Evolutionary conservation across 176 grass and related monocot genomes (phyloP).

Genomic region (Avena eriantha): DNA sequence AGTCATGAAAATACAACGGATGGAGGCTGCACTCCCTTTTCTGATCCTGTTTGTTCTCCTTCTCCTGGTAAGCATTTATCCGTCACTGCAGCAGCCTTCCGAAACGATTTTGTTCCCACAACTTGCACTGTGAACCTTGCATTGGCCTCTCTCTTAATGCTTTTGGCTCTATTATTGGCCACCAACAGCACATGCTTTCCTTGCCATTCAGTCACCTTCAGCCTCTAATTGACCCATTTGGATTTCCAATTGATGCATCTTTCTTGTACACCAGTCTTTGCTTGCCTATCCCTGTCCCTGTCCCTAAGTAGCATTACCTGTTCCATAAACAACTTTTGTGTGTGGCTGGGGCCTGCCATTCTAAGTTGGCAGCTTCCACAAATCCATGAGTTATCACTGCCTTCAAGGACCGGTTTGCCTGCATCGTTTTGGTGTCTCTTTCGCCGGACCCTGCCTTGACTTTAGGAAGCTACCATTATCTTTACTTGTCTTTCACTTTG

Average conservation of each 20-base stretch:
- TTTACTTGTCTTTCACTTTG: constrained; percentile 49
- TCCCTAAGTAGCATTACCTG: constrained; percentile 47
- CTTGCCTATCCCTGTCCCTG: constrained; percentile 44
- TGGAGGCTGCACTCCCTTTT: constrained; percentile 48
- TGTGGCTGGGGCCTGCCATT: constrained; percentile 54
- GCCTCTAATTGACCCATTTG: constrained; percentile 45
- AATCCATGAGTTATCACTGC: constrained; percentile 40
- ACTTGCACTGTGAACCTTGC: constrained; percentile 46
- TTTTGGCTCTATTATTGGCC: constrained; percentile 61
- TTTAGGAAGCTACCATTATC: constrained; percentile 58
- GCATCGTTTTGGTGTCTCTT: constrained; percentile 47
- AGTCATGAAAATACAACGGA: constrained; percentile 43
- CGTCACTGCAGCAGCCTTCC: constrained; percentile 39
- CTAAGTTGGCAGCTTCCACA: constrained; percentile 52
- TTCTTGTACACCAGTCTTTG: constrained; percentile 60
- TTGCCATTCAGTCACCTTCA: constrained; percentile 48
- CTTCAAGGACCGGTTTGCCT: constrained; percentile 33
- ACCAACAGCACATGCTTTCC: constrained; percentile 62
- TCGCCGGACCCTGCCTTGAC: constrained; percentile 59
- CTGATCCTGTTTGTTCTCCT: constrained; percentile 31
- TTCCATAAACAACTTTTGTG: constrained; percentile 58
- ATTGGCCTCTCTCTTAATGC: constrained; percentile 27
- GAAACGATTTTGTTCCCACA: constrained; percentile 44
- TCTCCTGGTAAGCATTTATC: constrained; percentile 54
- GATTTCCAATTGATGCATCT: constrained; percentile 60